phyloP scores from a whole-genome alignment of 2,329 filamentous ascomycete genomes.

The Triangularia verruculosa region DNA sequence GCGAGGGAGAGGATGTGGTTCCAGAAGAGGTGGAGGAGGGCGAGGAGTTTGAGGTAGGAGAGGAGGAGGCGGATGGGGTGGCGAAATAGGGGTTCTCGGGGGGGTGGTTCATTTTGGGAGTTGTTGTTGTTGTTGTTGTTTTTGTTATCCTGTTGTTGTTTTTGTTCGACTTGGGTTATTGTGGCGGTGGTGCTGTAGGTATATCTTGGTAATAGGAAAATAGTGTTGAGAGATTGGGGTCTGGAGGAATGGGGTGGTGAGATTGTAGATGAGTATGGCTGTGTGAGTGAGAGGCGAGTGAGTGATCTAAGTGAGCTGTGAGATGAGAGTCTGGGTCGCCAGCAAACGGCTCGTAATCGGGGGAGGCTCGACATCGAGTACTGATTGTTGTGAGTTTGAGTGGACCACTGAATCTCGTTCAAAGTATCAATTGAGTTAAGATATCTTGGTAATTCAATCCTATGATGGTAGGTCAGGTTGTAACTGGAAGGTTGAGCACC shows the following conservation, averaged over 20 bases:
- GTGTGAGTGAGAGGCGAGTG: background rate
- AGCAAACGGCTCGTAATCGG: background rate
- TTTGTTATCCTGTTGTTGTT: background rate
- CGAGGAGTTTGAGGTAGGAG: constrained; percentile 46
- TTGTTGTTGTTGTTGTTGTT: constrained; percentile 7
- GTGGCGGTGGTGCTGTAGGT: background rate
- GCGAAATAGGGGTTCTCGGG: constrained; percentile 31
- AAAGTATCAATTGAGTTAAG: background rate
- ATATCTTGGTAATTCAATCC: background rate
- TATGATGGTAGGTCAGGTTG: background rate
- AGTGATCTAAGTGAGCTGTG: background rate
- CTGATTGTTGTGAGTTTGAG: background rate
- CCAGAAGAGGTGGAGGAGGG: constrained; percentile 48
- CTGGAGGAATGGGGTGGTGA: background rate
- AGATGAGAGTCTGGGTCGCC: background rate
- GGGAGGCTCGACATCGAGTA: background rate
- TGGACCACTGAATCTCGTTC: background rate
- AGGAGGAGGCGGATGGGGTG: constrained; percentile 43
- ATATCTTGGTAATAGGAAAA: background rate
- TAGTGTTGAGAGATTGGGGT: background rate
- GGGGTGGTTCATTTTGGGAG: background rate
- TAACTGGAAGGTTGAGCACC: background rate
- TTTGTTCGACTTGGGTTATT: background rate
- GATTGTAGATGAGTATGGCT: background rate
- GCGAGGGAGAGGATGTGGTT: constrained; percentile 62